Evolutionary conservation across 1,284 basidiomycete genomes (phyloP).

Genomic region (Austropuccinia psidii): DNA sequence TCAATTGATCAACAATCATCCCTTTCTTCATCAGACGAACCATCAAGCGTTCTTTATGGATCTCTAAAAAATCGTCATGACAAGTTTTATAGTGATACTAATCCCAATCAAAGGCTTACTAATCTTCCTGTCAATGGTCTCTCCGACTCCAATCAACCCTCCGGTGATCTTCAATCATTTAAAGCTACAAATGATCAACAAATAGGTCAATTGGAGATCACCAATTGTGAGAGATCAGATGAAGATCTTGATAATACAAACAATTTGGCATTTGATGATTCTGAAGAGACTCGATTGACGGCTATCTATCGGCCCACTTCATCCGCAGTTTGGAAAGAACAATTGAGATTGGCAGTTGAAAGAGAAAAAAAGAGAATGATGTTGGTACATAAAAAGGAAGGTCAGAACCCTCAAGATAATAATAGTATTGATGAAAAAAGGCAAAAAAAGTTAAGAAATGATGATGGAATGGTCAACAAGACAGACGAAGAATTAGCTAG

Average conservation of each 20-base stretch:
- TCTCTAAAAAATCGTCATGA: no score
- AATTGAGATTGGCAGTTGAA: conserved; percentile 45
- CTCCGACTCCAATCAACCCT: background rate
- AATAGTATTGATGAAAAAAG: background rate
- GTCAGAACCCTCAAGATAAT: background rate
- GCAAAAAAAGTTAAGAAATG: background rate
- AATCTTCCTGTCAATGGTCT: background rate
- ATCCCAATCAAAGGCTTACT: conserved; percentile 11
- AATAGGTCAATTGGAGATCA: background rate
- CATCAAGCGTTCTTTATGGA: background rate
- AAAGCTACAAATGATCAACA: background rate
- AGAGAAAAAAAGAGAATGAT: conserved; percentile 17
- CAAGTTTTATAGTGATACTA: no score
- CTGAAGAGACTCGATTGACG: conserved; percentile 59
- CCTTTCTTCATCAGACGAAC: background rate
- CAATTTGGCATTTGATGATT: conserved; percentile 46
- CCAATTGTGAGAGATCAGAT: background rate
- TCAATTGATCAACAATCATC: background rate
- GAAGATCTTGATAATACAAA: background rate
- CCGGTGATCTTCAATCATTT: background rate
- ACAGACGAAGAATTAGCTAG: conserved; percentile 21
- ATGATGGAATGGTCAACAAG: background rate
- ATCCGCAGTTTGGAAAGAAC: conserved; percentile 70
- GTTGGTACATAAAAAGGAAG: conserved; percentile 46
- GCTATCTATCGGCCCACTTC: conserved; percentile 80